phyloP scores from a whole-genome alignment of 1,139 yeast species.

The Candida albicans region DNA sequence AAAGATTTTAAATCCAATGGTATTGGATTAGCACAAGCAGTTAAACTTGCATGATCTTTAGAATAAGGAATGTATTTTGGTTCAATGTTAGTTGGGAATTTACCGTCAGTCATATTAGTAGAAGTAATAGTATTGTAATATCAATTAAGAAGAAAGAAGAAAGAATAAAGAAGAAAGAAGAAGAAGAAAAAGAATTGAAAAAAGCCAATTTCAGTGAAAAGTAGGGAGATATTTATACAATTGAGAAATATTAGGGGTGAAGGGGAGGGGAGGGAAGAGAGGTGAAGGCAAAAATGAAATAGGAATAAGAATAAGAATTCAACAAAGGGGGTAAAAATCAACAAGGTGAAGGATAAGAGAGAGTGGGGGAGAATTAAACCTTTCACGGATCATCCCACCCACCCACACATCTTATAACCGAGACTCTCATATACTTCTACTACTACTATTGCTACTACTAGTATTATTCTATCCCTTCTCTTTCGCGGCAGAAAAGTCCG shows the following conservation, averaged over 20 bases:
- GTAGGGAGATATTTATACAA: background rate
- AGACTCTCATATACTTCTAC: too few relatives aligned
- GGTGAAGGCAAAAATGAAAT: background rate
- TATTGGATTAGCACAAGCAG: conserved; percentile 56
- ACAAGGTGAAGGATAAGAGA: too few relatives aligned
- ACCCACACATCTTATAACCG: too few relatives aligned
- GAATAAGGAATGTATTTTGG: conserved; percentile 60
- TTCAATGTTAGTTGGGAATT: conserved; percentile 53
- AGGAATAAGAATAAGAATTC: background rate
- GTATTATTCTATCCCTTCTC: too few relatives aligned
- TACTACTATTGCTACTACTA: too few relatives aligned
- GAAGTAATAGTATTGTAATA: background rate
- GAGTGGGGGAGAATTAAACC: too few relatives aligned
- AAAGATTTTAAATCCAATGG: conserved; percentile 50
- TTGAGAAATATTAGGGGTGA: background rate
- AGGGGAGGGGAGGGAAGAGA: background rate
- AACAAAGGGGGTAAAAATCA: background rate
- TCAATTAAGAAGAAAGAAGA: background rate
- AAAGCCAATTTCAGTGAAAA: background rate
- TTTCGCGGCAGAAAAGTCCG: too few relatives aligned
- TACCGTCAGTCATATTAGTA: conserved; percentile 1
- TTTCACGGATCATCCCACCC: too few relatives aligned
- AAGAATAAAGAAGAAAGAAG: background rate
- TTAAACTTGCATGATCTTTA: conserved; percentile 40
- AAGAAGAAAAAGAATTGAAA: background rate